Evolutionary conservation across 371 early-diverging fungal genomes (phyloP).

Genomic region (Coemansia sp.): DNA sequence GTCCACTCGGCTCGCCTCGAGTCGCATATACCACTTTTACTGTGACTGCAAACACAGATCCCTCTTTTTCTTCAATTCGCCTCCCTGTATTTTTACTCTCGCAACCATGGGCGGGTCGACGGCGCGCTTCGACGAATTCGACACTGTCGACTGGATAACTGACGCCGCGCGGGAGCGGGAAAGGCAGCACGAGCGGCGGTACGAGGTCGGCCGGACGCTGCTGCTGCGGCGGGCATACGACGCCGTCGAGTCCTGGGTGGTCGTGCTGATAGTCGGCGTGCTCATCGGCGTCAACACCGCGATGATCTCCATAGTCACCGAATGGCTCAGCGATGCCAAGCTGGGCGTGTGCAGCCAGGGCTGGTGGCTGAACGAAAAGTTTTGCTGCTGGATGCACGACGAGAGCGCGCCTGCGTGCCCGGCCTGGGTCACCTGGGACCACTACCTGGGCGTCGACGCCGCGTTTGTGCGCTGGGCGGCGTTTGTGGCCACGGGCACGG

Average conservation of each 20-base stretch:
- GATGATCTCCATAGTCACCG: slow-evolving; percentile 81
- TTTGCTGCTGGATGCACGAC: slow-evolving; percentile 88
- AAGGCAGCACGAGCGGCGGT: slow-evolving; percentile 46
- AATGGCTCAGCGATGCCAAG: slow-evolving; percentile 84
- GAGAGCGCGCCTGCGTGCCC: slow-evolving; percentile 34
- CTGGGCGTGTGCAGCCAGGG: slow-evolving; percentile 82
- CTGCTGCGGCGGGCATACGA: slow-evolving; percentile 64
- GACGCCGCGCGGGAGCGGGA: slow-evolving; percentile 81
- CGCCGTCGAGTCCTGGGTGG: slow-evolving; percentile 84
- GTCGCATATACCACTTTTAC: not conserved
- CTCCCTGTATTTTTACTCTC: too few species aligned
- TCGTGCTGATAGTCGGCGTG: slow-evolving; percentile 79
- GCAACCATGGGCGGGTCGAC: slow-evolving; percentile 13
- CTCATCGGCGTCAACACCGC: slow-evolving; percentile 83
- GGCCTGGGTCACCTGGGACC: slow-evolving; percentile 61
- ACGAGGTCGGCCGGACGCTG: not conserved
- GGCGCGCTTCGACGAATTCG: slow-evolving; percentile 81
- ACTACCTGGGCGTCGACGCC: slow-evolving; percentile 52
- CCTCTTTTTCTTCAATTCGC: too few species aligned
- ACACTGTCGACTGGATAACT: slow-evolving; percentile 90
- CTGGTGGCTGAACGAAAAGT: slow-evolving; percentile 94
- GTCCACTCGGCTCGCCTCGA: too few species aligned
- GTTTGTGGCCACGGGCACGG: slow-evolving; percentile 41
- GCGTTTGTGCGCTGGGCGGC: slow-evolving; percentile 30
- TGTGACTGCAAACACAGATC: not conserved